Conservation (phyloP, 176 grass and related monocot genomes). For the Ananas comosus region DNA sequence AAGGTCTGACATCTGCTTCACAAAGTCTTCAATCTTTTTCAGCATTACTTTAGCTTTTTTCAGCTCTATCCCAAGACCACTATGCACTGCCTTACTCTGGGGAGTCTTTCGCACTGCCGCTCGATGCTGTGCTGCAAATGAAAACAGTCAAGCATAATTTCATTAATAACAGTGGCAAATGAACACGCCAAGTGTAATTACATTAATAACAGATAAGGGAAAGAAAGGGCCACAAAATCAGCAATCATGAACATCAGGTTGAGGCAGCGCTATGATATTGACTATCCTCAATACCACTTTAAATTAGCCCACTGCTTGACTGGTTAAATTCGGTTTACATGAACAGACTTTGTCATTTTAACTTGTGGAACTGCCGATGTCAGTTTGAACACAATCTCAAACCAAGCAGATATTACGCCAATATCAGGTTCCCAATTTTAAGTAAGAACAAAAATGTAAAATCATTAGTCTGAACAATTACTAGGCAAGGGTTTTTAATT, state of each 20-base stretch:
- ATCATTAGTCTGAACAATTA: background rate
- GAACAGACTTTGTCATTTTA: too few relatives aligned
- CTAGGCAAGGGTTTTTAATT: background rate
- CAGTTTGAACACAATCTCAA: too few relatives aligned
- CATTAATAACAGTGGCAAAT: background rate
- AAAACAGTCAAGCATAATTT: background rate
- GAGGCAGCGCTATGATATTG: too few relatives aligned
- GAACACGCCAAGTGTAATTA: background rate
- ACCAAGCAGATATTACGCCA: too few relatives aligned
- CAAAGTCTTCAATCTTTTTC: constrained; percentile 66
- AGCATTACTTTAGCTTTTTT: constrained; percentile 61
- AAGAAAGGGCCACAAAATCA: background rate
- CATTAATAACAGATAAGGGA: background rate
- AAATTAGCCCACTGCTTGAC: too few relatives aligned
- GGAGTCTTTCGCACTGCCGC: constrained; percentile 37
- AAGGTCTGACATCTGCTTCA: constrained; percentile 69
- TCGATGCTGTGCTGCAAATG: constrained; percentile 39
- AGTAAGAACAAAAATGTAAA: too few relatives aligned
- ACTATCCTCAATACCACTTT: too few relatives aligned
- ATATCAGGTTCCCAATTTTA: too few relatives aligned
- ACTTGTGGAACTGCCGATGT: too few relatives aligned
- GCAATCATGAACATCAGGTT: too few relatives aligned
- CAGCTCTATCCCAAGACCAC: constrained; percentile 56
- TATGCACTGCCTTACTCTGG: constrained; percentile 39
- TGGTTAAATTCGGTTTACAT: too few relatives aligned